Evolutionary conservation across 345 rosid genomes (phyloP).

Genomic region (Raphanus sativus): DNA sequence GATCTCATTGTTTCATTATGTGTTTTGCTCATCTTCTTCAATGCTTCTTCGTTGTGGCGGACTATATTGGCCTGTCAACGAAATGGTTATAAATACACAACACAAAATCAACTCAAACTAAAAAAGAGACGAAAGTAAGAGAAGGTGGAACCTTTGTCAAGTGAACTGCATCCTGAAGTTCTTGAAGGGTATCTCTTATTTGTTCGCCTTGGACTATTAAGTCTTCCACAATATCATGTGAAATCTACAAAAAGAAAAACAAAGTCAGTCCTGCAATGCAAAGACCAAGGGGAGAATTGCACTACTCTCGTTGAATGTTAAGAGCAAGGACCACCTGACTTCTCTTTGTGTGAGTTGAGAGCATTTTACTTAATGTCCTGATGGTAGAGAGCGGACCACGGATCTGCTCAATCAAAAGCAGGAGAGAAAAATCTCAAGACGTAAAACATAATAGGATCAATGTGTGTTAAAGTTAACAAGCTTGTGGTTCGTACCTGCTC

Average conservation of each 20-base stretch:
- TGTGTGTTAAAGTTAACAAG: not conserved
- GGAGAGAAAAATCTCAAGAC: constrained; percentile 13
- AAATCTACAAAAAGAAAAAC: constrained; percentile 46
- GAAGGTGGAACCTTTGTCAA: constrained; percentile 64
- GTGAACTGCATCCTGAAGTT: constrained; percentile 87
- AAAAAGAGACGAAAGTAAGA: constrained; percentile 18
- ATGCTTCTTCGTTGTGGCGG: constrained; percentile 65
- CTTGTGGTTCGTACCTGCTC: constrained; percentile 61
- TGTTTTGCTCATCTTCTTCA: constrained; percentile 52
- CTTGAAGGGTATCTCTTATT: constrained; percentile 68
- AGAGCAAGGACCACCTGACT: constrained; percentile 73
- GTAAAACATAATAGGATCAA: not conserved
- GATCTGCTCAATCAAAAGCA: constrained; percentile 52
- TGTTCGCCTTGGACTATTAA: constrained; percentile 71
- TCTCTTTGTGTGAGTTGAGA: constrained; percentile 69
- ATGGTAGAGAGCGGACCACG: constrained; percentile 85
- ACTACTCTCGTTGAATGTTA: not conserved
- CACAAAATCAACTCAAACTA: not conserved
- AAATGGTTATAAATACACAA: not conserved
- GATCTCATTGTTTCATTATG: constrained; percentile 52
- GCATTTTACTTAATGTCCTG: constrained; percentile 73
- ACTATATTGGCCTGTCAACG: constrained; percentile 69
- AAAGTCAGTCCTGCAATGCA: not conserved
- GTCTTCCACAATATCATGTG: constrained; percentile 81
- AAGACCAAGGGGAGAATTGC: not conserved